Percentiles rank a stretch among this genome's conserved stretches.
These are phyloP conservation scores for Psilocybe mexicana DNA, from an alignment of 1,284 basidiomycete species.

Conservation along the genomic window DNA sequence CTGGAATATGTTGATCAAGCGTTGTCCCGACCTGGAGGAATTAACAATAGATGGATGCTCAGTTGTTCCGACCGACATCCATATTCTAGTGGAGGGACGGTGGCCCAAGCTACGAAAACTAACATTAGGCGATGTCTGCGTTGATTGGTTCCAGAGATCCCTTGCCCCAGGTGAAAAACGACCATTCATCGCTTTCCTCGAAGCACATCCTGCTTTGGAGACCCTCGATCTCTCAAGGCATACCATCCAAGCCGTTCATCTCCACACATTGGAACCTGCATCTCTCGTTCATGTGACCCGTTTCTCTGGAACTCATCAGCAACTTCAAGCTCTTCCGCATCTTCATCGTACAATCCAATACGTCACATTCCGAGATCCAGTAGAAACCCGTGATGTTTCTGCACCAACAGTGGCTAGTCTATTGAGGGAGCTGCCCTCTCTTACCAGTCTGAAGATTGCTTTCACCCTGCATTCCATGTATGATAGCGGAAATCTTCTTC, in stretches of 20 bases:
- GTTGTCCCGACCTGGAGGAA: conserved; percentile 60
- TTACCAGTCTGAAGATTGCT: conserved; percentile 58
- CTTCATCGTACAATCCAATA: conserved; percentile 46
- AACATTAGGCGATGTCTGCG: conserved; percentile 59
- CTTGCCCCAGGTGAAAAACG: conserved; percentile 40
- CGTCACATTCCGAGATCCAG: conserved; percentile 62
- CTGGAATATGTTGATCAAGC: conserved; percentile 67
- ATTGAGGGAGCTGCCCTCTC: conserved; percentile 51
- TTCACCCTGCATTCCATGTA: conserved; percentile 72
- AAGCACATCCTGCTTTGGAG: conserved; percentile 57
- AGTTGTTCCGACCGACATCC: conserved; percentile 42
- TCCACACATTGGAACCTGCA: conserved; percentile 46
- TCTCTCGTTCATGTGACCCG: conserved; percentile 50
- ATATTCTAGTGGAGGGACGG: conserved; percentile 43
- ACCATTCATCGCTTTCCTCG: conserved; percentile 66
- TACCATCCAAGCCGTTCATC: conserved; percentile 54
- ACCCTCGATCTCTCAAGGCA: conserved; percentile 55
- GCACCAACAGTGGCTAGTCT: conserved; percentile 57
- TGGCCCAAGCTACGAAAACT: conserved; percentile 65
- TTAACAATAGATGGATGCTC: conserved; percentile 59
- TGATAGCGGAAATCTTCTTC: conserved; percentile 66
- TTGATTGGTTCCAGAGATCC: conserved; percentile 49
- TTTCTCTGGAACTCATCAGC: conserved; percentile 62
- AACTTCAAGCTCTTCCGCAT: conserved; percentile 56
- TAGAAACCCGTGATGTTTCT: conserved; percentile 65